These are phyloP conservation scores for Wickerhamiella spandovensis DNA, from an alignment of 805 yeast genomes.

Conservation along the genomic window DNA sequence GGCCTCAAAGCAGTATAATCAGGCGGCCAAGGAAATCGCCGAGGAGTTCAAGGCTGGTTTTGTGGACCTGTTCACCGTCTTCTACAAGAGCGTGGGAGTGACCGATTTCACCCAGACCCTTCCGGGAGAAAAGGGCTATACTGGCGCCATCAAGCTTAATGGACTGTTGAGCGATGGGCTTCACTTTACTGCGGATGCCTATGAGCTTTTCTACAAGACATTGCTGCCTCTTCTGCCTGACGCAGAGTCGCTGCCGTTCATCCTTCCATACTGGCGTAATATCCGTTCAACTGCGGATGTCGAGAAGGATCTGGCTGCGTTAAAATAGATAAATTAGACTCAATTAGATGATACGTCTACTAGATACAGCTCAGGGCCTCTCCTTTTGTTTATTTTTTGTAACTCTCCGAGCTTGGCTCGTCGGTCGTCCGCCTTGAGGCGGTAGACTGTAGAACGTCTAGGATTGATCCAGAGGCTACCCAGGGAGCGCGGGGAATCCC, in stretches of 20 bases:
- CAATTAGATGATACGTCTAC: no score
- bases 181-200: conserved; percentile 45
- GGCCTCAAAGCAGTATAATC: conserved; percentile 36
- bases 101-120: conserved; percentile 18
- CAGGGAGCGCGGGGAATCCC: no score
- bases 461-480: no score
- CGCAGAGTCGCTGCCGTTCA: background rate
- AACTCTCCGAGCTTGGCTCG: no score
- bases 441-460: no score
- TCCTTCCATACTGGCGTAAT: background rate
- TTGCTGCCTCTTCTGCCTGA: background rate
- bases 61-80: conserved; percentile 39
- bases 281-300: background rate
- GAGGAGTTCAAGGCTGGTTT: conserved; percentile 35
- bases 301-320: background rate
- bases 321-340: no score
- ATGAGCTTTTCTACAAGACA: conserved; percentile 19
- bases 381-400: no score
- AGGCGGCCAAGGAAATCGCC: conserved; percentile 36
- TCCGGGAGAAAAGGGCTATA: conserved; percentile 8
- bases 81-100: conserved; percentile 32
- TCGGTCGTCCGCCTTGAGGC: no score
- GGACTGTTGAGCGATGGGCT: conserved; percentile 39
- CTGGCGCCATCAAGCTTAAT: conserved; percentile 3
- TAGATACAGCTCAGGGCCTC: no score